phyloP scores from a whole-genome alignment of 495 filamentous ascomycete genomes.

The Aspergillus bridgeri region DNA sequence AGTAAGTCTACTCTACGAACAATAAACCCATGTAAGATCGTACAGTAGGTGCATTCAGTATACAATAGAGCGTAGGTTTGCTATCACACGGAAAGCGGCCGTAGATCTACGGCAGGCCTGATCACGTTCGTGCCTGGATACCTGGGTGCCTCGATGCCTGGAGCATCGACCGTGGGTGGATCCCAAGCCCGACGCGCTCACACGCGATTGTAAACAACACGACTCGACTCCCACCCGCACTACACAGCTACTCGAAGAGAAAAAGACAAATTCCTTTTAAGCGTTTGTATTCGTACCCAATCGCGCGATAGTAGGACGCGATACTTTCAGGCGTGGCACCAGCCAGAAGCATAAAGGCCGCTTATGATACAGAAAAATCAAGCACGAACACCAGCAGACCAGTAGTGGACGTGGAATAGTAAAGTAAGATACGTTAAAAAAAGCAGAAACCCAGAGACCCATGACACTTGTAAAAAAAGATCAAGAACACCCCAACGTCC shows the following conservation, averaged over 20 bases:
- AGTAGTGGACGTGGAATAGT: constrained; percentile 44
- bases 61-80: too few relatives aligned
- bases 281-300: constrained; percentile 45
- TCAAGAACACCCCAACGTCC: constrained; percentile 54
- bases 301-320: constrained; percentile 23
- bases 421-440: constrained; percentile 40
- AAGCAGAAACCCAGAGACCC: constrained; percentile 47
- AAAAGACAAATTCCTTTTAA: constrained; percentile 21
- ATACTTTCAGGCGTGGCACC: constrained; percentile 39
- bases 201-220: background rate
- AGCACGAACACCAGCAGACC: constrained; percentile 45
- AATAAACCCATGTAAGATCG: too few relatives aligned
- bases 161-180: background rate
- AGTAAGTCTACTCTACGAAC: too few relatives aligned
- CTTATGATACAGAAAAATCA: constrained; percentile 48
- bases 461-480: constrained; percentile 45
- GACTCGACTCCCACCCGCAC: background rate
- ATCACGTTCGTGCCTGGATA: too few relatives aligned
- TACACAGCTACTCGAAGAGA: background rate
- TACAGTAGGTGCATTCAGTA: too few relatives aligned
- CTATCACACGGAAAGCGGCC: too few relatives aligned
- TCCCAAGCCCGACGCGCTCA: background rate
- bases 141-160: too few relatives aligned
- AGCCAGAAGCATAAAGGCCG: constrained; percentile 43
- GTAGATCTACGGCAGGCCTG: too few relatives aligned